Evolutionary conservation across 2,329 filamentous ascomycete species (phyloP).

Genomic region (Colletotrichum sojae): DNA sequence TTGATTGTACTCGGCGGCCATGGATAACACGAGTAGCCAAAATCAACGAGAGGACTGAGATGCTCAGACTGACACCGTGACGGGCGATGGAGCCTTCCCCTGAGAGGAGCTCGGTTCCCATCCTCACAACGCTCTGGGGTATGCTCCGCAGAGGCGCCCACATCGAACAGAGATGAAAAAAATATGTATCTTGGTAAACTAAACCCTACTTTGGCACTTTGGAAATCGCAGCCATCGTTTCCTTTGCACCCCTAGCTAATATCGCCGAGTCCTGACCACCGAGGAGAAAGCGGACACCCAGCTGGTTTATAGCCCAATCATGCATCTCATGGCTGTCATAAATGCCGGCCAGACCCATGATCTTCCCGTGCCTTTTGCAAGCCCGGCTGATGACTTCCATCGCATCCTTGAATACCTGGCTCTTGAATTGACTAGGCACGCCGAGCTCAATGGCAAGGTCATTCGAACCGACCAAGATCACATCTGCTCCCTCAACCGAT

Average conservation of each 20-base stretch:
- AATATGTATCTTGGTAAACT: neutral
- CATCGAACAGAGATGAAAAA: no score
- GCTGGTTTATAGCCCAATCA: constrained; percentile 40
- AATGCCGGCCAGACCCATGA: constrained; percentile 45
- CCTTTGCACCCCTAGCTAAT: constrained; percentile 12
- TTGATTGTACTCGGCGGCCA: constrained; percentile 47
- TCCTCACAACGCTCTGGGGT: no score
- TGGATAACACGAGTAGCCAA: constrained; percentile 43
- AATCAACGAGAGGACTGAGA: no score
- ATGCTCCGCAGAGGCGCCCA: no score
- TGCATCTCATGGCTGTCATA: constrained; percentile 42
- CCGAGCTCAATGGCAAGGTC: constrained; percentile 49
- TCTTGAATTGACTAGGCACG: constrained; percentile 43
- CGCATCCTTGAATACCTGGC: constrained; percentile 37
- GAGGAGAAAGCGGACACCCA: constrained; percentile 42
- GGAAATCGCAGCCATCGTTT: constrained; percentile 9
- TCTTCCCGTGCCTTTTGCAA: constrained; percentile 43
- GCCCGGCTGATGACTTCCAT: constrained; percentile 41
- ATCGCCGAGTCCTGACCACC: constrained; percentile 43
- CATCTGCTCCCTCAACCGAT: constrained; percentile 48
- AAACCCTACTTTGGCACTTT: neutral
- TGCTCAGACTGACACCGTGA: neutral
- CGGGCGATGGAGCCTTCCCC: constrained; percentile 1
- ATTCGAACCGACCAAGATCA: constrained; percentile 50
- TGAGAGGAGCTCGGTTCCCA: neutral